These are phyloP conservation scores for Penicillium riverlandense DNA, from an alignment of 495 filamentous ascomycete genomes.

Conservation along the genomic window DNA sequence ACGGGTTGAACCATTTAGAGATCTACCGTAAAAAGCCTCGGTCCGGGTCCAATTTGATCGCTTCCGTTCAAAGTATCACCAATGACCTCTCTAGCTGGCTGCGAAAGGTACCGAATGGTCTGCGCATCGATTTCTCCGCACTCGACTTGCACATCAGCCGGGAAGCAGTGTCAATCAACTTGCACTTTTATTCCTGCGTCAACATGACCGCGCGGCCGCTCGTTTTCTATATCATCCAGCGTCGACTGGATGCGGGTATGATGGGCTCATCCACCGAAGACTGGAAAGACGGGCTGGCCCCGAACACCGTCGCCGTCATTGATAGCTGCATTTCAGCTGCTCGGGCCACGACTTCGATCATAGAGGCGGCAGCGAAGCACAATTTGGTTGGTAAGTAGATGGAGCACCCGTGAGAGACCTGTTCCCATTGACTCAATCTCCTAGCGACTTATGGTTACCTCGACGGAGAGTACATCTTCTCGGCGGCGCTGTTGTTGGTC, in stretches of 20 bases:
- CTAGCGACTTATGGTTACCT: constrained; percentile 45
- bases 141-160: constrained; percentile 29
- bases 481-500: constrained; percentile 39
- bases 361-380: constrained; percentile 36
- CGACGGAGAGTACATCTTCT: constrained; percentile 43
- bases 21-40: constrained; percentile 40
- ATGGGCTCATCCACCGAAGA: constrained; percentile 17
- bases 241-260: constrained; percentile 25
- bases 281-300: constrained; percentile 35
- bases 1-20: constrained; percentile 6
- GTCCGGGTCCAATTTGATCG: constrained; percentile 35
- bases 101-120: constrained; percentile 28
- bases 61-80: constrained; percentile 39
- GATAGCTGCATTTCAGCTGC: constrained; percentile 42
- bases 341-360: constrained; percentile 38
- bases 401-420: not conserved
- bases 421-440: not conserved
- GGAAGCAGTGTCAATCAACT: constrained; percentile 38
- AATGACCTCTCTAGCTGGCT: constrained; percentile 36
- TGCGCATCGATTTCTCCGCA: constrained; percentile 36
- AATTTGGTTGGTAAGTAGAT: constrained; percentile 33
- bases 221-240: constrained; percentile 42
- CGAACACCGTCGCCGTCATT: constrained; percentile 37
- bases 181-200: constrained; percentile 45
- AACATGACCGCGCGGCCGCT: constrained; percentile 45